Conservation (phyloP, 352 stramenopile genomes). For the Thraustochytrium sp. region DNA sequence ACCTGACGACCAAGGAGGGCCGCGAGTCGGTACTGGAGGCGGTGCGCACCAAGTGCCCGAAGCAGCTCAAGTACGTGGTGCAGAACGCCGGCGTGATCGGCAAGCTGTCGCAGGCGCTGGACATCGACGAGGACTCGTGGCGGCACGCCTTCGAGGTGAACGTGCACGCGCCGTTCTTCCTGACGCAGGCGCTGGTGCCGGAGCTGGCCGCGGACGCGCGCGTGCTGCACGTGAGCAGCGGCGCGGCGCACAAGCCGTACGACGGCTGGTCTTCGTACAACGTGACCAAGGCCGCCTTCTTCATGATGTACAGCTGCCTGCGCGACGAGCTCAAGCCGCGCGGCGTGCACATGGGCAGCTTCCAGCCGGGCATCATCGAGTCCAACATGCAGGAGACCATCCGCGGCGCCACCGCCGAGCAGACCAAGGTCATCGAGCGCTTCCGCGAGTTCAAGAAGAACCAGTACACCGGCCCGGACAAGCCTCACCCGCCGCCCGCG, state of each 20-base stretch:
- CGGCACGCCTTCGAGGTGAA: constrained; percentile 50
- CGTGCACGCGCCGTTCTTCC: constrained; percentile 55
- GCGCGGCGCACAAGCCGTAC: constrained; percentile 53
- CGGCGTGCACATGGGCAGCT: constrained; percentile 54
- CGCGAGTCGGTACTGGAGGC: neutral
- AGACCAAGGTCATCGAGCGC: constrained; percentile 51
- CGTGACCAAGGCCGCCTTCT: constrained; percentile 56
- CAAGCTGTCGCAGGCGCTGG: neutral
- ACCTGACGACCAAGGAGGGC: constrained; percentile 37
- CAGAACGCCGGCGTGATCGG: constrained; percentile 44
- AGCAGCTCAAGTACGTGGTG: constrained; percentile 33
- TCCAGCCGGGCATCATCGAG: constrained; percentile 58
- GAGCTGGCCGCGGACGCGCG: constrained; percentile 50
- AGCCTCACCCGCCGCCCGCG: constrained; percentile 17
- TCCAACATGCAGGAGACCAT: constrained; percentile 58
- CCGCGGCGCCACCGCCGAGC: constrained; percentile 45
- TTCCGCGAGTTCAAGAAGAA: constrained; percentile 54
- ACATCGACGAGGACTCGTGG: neutral
- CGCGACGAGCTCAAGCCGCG: constrained; percentile 49
- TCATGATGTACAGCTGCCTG: constrained; percentile 55
- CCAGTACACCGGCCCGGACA: constrained; percentile 3
- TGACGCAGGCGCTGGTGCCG: constrained; percentile 51
- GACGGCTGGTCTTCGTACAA: constrained; percentile 55
- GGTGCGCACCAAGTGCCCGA: neutral
- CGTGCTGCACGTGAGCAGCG: constrained; percentile 57